Conservation (phyloP, 139 green algal species). For the Tetradesmus obliquus region DNA sequence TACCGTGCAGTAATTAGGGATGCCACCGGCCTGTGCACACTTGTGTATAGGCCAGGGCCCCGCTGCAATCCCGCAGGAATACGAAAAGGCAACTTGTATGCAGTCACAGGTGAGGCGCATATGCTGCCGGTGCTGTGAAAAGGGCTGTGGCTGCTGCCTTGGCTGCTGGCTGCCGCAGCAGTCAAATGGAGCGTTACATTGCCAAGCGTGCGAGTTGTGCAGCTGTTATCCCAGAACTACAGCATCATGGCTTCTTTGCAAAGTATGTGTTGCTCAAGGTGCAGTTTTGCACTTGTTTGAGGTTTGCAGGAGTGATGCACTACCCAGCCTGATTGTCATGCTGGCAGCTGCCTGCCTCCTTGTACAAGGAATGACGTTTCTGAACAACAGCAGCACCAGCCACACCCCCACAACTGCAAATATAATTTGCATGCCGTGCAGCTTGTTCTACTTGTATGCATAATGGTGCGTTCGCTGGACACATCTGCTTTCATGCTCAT, state of each 20-base stretch:
- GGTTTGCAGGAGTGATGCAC: no score
- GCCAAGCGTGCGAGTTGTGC: neutral
- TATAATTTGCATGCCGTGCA: no score
- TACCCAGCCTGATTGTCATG: no score
- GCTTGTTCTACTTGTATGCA: no score
- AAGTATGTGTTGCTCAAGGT: neutral
- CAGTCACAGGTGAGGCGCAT: neutral
- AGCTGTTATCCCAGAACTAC: neutral
- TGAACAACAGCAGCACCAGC: no score
- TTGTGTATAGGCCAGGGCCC: neutral
- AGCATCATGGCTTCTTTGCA: no score
- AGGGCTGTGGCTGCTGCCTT: neutral
- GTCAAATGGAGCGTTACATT: neutral
- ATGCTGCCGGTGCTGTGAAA: neutral
- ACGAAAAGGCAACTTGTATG: slow-evolving; percentile 13
- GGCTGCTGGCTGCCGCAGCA: neutral
- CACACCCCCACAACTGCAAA: no score
- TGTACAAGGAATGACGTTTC: no score
- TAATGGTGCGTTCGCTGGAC: no score
- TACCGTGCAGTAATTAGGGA: slow-evolving; percentile 30
- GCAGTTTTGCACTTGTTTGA: neutral
- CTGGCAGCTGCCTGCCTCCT: no score
- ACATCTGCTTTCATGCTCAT: neutral
- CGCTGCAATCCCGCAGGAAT: slow-evolving; percentile 22
- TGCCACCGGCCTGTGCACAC: neutral